Percentiles rank a stretch among this genome's conserved stretches.
Evolutionary conservation across 176 grass and related monocot genomes (phyloP).

Genomic region (Oryza longistaminata): DNA sequence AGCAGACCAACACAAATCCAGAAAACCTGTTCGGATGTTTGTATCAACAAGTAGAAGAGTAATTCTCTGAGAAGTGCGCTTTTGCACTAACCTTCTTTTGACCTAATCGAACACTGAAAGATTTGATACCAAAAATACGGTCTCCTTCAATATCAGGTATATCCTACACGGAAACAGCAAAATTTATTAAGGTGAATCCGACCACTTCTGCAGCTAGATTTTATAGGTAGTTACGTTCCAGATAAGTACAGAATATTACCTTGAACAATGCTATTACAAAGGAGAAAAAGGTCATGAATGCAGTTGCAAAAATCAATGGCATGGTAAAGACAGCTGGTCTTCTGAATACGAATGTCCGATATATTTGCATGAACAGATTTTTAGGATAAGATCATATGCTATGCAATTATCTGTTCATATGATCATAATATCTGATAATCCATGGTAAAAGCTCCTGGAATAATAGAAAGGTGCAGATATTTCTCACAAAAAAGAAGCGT

Average conservation of each 20-base stretch:
- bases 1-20: conserved; percentile 88
- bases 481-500: neutral
- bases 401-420: neutral
- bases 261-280: conserved; percentile 99
- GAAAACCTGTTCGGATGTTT: conserved; percentile 67
- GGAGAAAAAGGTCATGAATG: conserved; percentile 98
- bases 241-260: conserved; percentile 40
- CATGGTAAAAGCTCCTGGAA: neutral
- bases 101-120: conserved; percentile 81
- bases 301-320: conserved; percentile 88
- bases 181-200: neutral
- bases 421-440: neutral
- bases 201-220: neutral
- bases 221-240: neutral
- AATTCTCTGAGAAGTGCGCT: conserved; percentile 3
- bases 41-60: conserved; percentile 31
- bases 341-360: conserved; percentile 90
- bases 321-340: conserved; percentile 65
- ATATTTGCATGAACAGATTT: conserved; percentile 30
- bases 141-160: conserved; percentile 97
- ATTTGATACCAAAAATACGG: conserved; percentile 86
- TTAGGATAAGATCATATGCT: conserved; percentile 18
- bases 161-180: conserved; percentile 54
- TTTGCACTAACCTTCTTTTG: conserved; percentile 67
- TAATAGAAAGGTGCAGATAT: neutral